phyloP scores from a whole-genome alignment of 805 yeast species.

The Myxozyma nipponensis region DNA sequence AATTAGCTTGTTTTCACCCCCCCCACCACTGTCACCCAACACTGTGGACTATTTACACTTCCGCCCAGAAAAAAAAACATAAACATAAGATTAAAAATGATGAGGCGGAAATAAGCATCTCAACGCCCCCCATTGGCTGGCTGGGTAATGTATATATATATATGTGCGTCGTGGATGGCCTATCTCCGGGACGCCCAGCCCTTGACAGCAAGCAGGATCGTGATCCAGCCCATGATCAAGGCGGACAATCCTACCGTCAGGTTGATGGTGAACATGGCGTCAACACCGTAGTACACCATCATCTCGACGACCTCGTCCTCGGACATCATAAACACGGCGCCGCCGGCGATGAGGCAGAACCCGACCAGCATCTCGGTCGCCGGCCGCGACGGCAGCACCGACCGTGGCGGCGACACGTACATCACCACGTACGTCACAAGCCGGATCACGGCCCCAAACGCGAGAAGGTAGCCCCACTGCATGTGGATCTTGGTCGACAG shows the following conservation, averaged over 20 bases:
- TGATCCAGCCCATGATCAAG: slow-evolving; percentile 83
- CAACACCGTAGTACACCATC: slow-evolving; percentile 75
- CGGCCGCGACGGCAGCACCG: slow-evolving; percentile 60
- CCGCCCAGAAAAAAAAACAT: no score
- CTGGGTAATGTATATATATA: no score
- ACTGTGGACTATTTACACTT: no score
- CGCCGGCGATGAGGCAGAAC: slow-evolving; percentile 82
- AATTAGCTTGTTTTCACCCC: no score
- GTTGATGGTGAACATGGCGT: slow-evolving; percentile 87
- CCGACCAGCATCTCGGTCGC: slow-evolving; percentile 78
- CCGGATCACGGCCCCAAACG: slow-evolving; percentile 79
- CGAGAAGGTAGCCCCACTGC: slow-evolving; percentile 88
- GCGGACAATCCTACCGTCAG: slow-evolving; percentile 75
- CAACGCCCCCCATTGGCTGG: no score
- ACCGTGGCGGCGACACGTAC: slow-evolving; percentile 39
- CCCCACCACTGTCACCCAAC: no score
- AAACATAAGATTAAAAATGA: not conserved
- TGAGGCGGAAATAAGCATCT: no score
- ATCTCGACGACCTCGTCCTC: slow-evolving; percentile 82
- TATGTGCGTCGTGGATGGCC: no score
- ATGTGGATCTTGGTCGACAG: slow-evolving; percentile 76
- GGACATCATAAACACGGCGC: slow-evolving; percentile 86
- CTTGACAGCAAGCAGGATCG: slow-evolving; percentile 52
- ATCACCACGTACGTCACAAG: slow-evolving; percentile 57
- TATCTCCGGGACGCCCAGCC: slow-evolving; percentile 32